phyloP scores from a whole-genome alignment of 163 green algal species.

The Volvox carteri region DNA sequence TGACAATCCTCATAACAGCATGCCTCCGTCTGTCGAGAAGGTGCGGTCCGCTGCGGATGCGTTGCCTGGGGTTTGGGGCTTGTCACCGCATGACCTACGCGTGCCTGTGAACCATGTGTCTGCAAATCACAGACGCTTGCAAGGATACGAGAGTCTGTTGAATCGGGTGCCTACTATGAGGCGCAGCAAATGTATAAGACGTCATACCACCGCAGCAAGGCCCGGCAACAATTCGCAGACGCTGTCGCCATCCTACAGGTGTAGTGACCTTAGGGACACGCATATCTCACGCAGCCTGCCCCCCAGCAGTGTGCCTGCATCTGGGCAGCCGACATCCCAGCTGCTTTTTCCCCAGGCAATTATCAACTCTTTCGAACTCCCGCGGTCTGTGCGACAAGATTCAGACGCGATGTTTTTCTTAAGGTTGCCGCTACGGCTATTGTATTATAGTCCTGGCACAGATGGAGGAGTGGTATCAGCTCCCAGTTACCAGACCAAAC shows the following conservation, averaged over 20 bases:
- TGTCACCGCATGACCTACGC: background rate
- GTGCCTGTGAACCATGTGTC: background rate
- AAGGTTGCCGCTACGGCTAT: too few species aligned
- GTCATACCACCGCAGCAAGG: conserved; percentile 73
- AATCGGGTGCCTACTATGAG: conserved; percentile 79
- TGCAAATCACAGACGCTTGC: conserved; percentile 62
- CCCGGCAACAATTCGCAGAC: conserved; percentile 67
- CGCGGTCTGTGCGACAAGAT: too few species aligned
- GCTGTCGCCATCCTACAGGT: conserved; percentile 70
- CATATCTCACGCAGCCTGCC: too few species aligned
- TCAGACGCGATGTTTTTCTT: too few species aligned
- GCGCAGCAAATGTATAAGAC: conserved; percentile 89
- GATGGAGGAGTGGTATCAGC: too few species aligned
- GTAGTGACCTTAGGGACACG: background rate
- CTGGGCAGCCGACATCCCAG: too few species aligned
- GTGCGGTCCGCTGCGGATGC: background rate
- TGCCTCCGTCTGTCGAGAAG: conserved; percentile 4
- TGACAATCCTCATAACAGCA: too few species aligned
- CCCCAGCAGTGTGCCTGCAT: too few species aligned
- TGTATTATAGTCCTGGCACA: too few species aligned
- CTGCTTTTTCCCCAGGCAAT: too few species aligned
- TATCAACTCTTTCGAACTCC: too few species aligned
- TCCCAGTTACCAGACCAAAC: too few species aligned
- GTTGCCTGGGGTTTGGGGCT: background rate
- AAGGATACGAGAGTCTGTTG: conserved; percentile 54